Evolutionary conservation across 2,329 filamentous ascomycete genomes (phyloP), one percentile per base, ranked within the genome.

Genomic region (Neonectria magnoliae): DNA sequence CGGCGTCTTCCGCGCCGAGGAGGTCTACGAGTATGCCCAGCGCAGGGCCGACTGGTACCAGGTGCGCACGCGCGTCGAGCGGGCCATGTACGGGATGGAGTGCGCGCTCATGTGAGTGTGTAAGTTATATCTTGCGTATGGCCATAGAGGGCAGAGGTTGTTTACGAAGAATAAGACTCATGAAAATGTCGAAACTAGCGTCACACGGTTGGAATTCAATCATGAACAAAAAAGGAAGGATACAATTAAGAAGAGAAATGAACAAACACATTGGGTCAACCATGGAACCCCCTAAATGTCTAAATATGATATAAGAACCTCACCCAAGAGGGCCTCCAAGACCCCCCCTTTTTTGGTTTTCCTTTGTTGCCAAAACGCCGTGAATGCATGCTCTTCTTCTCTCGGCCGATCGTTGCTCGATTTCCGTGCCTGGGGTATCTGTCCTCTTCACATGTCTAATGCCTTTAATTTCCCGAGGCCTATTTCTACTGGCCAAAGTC

Each of bases 1-100:
- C 27, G 96, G 96, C 13, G 92, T 99, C 53, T 98, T 98, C 75
- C 87, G 94, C 20, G 93, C 95, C 0, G 96, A 99, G 78, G 96
- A 99, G 82, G 96, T 98, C 4, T 97, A 97, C 75, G 95, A 98
- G 82, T 99, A 97, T 82, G 96, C 95, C 1, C 94, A 98, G 80
- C 84, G 96, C 70, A 85, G 96, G 71, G 94, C 94, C 54, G 96
- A 99, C 81, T 99, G 96, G 96, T 97, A 96, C 77, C 87, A 91
- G 72, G 93, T 99, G 11, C 92, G 91, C 81, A 89, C 88, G 68
- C 89, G 94, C 68, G 96, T 99, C 6, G 96, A 99, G 83, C 91
- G 92, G 80, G 94, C 94, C 66, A 98, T 99, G 94, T 98, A 98
- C 81, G 96, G 96, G 5, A 88, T 97, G 77, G 95, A 96, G 65